Base-by-base conservation (phyloP, 1,284 basidiomycete genomes). In the Cutaneotrichosporon dermatis region DNA sequence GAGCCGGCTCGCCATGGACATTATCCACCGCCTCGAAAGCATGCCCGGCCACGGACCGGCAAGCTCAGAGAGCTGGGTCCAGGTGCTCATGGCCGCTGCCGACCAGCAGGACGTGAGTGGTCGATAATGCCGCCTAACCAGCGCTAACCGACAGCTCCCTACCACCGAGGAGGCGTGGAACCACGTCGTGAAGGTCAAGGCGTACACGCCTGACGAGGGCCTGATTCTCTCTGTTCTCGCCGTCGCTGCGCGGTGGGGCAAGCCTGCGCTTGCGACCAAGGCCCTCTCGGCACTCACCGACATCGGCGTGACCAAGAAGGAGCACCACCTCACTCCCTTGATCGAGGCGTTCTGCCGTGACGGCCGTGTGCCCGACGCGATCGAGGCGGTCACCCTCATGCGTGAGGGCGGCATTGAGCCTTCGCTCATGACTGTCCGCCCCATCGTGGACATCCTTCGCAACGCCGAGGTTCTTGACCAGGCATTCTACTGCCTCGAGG, bases 151-250 rank as follows among this genome's bases (percentile, higher is more conserved):
- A n/a, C 68, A 92, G 89, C 76, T 81, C 25, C 84, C 88, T 6
- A 90, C 89, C 9, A 84, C 87, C 4, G 62, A 80, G 40, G 71
- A 74, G 52, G 84, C 83, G 44, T 93, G 90, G 90, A 67, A 82
- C 8, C 82, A 82, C 42, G 80, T 84, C 34, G 83, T 86, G 3
- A 69, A 81, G 8, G 79, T 82, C 16, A 72, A 83, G 41, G 79
- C 80, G 49, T 70, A 87, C 52, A 76, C 80, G 1, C 88, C 88
- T 0, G 87, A 89, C 66, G 89, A 92, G 79, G 89, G 89, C 0
- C 74, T 87, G 13, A 86, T 87, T 66, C 69, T 87, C 12, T 79
- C 83, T 37, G 84, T 90, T 10, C 82, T 92, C 25, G 81, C 87
- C 64, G 84, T 86, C 1, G 88, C 88, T 12, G 88, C 83, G 16